Conservation (phyloP, 2,329 filamentous ascomycete genomes). For the Colletotrichum melonis region DNA sequence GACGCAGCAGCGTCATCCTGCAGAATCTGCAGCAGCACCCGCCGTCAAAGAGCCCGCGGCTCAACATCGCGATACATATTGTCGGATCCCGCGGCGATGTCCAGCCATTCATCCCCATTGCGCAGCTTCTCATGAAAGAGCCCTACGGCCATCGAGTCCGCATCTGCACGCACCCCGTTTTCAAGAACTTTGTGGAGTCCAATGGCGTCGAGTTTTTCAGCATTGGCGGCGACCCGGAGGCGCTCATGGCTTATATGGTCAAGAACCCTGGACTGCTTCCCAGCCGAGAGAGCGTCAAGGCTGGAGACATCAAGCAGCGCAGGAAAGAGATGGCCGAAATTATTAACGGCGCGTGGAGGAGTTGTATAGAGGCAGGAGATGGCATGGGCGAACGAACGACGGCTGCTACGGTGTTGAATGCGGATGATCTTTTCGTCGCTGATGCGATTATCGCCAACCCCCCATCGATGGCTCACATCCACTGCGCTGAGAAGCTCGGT, state of each 20-base stretch:
- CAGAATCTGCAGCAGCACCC: constrained; percentile 21
- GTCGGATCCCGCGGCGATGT: constrained; percentile 44
- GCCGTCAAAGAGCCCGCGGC: constrained; percentile 36
- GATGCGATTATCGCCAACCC: constrained; percentile 67
- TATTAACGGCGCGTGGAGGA: constrained; percentile 49
- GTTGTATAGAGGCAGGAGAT: constrained; percentile 50
- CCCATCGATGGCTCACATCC: constrained; percentile 62
- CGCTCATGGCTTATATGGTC: constrained; percentile 57
- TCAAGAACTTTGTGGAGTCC: constrained; percentile 63
- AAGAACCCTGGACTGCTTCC: constrained; percentile 53
- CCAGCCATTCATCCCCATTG: constrained; percentile 70
- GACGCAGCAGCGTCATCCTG: constrained; percentile 20
- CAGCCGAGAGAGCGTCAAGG: constrained; percentile 47
- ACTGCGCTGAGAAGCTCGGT: constrained; percentile 60
- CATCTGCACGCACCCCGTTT: constrained; percentile 66
- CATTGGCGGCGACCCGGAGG: constrained; percentile 67
- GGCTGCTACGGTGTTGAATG: constrained; percentile 41
- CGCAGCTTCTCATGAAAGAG: constrained; percentile 51
- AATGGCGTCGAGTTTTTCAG: constrained; percentile 67
- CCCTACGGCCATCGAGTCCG: constrained; percentile 64
- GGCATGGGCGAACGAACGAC: constrained; percentile 43
- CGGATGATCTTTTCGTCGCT: constrained; percentile 59
- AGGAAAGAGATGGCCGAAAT: constrained; percentile 51
- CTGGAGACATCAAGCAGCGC: constrained; percentile 49
- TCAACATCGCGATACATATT: constrained; percentile 48